A percentile compares a stretch with the other conserved stretches of the same genome.
These are phyloP conservation scores for Populus tomentosa DNA, from an alignment of 441 rosid species.

Conservation along the genomic window DNA sequence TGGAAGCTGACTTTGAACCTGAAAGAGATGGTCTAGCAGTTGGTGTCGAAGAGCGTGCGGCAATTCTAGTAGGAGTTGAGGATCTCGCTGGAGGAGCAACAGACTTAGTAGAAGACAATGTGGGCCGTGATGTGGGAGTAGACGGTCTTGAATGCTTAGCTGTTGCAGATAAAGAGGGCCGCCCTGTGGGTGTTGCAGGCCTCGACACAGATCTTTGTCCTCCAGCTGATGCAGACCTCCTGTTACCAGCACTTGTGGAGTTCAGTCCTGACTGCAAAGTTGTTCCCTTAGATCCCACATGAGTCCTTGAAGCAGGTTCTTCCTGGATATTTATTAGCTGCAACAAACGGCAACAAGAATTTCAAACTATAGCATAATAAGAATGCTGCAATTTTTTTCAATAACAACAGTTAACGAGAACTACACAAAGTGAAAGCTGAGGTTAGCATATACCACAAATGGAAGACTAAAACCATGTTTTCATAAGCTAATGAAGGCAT, in stretches of 20 bases:
- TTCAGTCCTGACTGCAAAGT: conserved; percentile 22
- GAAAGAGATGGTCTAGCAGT: conserved; percentile 41
- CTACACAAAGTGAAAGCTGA: neutral
- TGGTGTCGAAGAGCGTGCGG: conserved; percentile 52
- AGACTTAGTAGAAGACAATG: conserved; percentile 42
- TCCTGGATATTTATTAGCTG: conserved; percentile 64
- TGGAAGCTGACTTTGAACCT: conserved; percentile 31
- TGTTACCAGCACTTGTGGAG: conserved; percentile 28
- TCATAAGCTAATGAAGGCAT: neutral
- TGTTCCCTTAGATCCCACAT: conserved; percentile 24
- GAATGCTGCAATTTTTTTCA: conserved; percentile 9
- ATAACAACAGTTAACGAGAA: neutral
- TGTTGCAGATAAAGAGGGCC: conserved; percentile 32
- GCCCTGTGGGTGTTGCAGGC: conserved; percentile 56
- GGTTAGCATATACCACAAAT: neutral
- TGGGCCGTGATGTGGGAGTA: conserved; percentile 51
- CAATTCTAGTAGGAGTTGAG: conserved; percentile 46
- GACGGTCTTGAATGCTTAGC: conserved; percentile 51
- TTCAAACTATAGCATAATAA: conserved; percentile 18
- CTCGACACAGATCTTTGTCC: conserved; percentile 32
- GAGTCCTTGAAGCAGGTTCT: conserved; percentile 43
- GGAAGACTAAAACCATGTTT: neutral
- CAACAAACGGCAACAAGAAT: conserved; percentile 26
- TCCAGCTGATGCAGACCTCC: conserved; percentile 58
- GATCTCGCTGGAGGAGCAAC: conserved; percentile 37